A percentile compares a stretch with the other conserved stretches of the same genome.
These are phyloP conservation scores for Trametes meyenii DNA, from an alignment of 768 basidiomycete species.

Conservation along the genomic window DNA sequence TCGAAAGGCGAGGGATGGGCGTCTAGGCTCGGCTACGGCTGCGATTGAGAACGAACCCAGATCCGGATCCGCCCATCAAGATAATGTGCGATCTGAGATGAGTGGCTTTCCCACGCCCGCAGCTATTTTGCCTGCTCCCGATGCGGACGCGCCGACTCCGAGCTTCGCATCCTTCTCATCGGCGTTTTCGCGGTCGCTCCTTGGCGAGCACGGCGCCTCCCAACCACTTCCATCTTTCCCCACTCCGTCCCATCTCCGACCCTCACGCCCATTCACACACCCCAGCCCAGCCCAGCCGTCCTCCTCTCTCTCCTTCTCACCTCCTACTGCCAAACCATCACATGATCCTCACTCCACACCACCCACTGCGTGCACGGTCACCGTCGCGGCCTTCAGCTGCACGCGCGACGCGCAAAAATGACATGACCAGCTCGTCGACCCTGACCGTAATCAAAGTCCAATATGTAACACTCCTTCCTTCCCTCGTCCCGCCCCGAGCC, in stretches of 20 bases:
- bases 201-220: background rate
- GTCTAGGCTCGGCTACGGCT: too few species aligned
- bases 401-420: background rate
- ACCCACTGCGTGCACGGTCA: background rate
- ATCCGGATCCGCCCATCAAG: slow-evolving; percentile 21
- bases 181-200: slow-evolving; percentile 23
- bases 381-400: background rate
- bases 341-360: slow-evolving; percentile 1
- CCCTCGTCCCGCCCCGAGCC: too few species aligned
- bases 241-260: slow-evolving; percentile 18
- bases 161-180: slow-evolving; percentile 22
- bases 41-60: slow-evolving; percentile 6
- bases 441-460: too few species aligned
- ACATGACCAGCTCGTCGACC: too few species aligned
- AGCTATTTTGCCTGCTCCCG: slow-evolving; percentile 5
- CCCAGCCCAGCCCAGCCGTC: background rate
- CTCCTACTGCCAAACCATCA: background rate
- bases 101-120: background rate
- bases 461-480: too few species aligned
- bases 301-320: slow-evolving; percentile 10
- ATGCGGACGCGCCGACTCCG: slow-evolving; percentile 13
- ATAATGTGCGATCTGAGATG: slow-evolving; percentile 19
- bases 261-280: slow-evolving; percentile 4
- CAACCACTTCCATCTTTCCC: slow-evolving; percentile 3
- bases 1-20: slow-evolving; percentile 16